Base-by-base conservation (phyloP, 139 green algal genomes). In the Coccomyxa sp. region DNA sequence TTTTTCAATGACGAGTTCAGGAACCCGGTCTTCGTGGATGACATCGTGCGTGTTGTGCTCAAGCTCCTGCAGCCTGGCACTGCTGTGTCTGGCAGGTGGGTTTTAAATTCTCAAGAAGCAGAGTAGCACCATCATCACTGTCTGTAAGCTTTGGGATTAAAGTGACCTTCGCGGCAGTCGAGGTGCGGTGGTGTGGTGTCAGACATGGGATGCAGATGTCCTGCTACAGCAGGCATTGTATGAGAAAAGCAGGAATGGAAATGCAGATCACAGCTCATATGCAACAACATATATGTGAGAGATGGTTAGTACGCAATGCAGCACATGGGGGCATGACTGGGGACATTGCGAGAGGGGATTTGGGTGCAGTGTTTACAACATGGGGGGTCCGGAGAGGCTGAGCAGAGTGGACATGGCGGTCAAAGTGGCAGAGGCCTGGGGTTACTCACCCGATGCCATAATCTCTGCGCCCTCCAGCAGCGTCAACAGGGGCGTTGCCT, bases 1-100 rank as follows among this genome's bases (percentile, higher is more conserved):
- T 95, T 95, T 81, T 93, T 94, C 80, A 74, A 59, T 11, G 89
- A 93, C 79, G 89, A 93, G 81, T 93, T 81, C 68, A 58, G 92
- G 30, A 89, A 80, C 66, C 89, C 92, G 1, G 75, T 95, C 30
- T 94, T 91, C 80, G 87, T 93, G 7, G 28, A 83, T 23, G 91
- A 95, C 85, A 90, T 95, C 60, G n/a, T 89, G 14, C 57, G 28
- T 10, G 84, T 91, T 13, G 38, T 86, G 23, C 59, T 81, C 16
- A 76, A 30, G 27, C 71, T 94, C 12, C 58, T 92, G 18, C 31
- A 80, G 45, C 38, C 38, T 51, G 38, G 38, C 38, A 51, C 38
- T 51, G 38, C 38, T 25, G 17, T n/a, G 60, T 31, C 28, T 75
- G 17, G 13, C 58, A 74, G 78, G 63, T 28, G 63, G 21, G 63